Evolutionary conservation across 176 grass and related monocot genomes (phyloP).

Genomic region (Pharus latifolius): DNA sequence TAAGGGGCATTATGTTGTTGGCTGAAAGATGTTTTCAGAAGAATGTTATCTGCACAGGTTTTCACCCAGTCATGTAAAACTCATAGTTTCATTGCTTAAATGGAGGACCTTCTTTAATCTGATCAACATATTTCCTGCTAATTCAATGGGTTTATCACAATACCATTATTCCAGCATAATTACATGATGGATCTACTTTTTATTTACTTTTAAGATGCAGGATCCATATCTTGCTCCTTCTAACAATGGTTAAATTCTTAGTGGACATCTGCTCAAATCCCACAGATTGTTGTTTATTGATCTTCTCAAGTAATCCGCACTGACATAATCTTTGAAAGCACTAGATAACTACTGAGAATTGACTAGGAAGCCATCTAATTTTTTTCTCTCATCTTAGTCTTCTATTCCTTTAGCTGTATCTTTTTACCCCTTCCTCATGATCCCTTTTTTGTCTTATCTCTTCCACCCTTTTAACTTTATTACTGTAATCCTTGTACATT

Average conservation of each 20-base stretch:
- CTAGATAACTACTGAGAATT: too few relatives aligned
- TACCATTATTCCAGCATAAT: neutral
- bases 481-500: too few relatives aligned
- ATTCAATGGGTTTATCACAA: neutral
- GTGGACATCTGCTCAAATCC: neutral
- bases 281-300: neutral
- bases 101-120: too few relatives aligned
- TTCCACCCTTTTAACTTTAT: too few relatives aligned
- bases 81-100: neutral
- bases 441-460: too few relatives aligned
- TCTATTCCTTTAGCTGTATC: too few relatives aligned
- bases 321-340: neutral
- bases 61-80: neutral
- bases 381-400: too few relatives aligned
- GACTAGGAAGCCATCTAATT: too few relatives aligned
- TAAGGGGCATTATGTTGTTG: neutral
- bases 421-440: too few relatives aligned
- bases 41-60: neutral
- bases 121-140: neutral
- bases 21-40: neutral
- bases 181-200: neutral
- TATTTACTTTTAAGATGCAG: neutral
- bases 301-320: neutral
- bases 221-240: neutral
- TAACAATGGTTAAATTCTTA: neutral